Base-by-base conservation (phyloP, 176 grass and related monocot genomes). In the Bothriochloa decipiens region DNA sequence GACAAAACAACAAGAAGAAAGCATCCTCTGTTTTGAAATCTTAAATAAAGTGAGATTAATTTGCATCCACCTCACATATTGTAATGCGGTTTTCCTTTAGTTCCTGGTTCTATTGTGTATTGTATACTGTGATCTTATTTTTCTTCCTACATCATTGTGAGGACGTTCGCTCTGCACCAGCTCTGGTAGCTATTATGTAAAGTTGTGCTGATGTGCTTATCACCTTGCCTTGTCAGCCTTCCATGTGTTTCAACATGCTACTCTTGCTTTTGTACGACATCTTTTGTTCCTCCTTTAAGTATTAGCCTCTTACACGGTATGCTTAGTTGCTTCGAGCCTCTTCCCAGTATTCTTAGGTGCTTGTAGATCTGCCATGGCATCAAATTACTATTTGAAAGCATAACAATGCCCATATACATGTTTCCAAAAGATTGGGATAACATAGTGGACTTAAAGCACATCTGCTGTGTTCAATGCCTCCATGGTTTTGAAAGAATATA, bases 181-280 rank as follows among this genome's bases (percentile, higher is more conserved):
- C 8, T 46, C 67, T 62, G 33, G 69, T 81, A 66, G 68, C 13
- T 18, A 61, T 65, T 42, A 46, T n/a, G 47, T 22, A 35, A 75
- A 75, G 83, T 45, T 77, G 6, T 76, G 78, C 62, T 23, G 23
- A 46, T 8, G 12, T 53, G n/a, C 85, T 36, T 74, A 61, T 87
- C 9, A 32, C 2, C 68, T 49, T 40, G 2, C 7, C 46, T 68
- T 75, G 46, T 75, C 25, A 45, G 25, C 70, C 26, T 67, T 33
- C 36, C 3, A 7, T 75, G 75, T 67, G 11, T 65, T 69, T 33
- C 64, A 50, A 50, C 40, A 78, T 76, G 13, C 49, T 82, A 40
- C n/a, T 82, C 28, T 16, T 16, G n/a, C 52, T 47, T 33, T 55
- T 69, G 1, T 49, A 28, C 3, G 16, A 8, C 35, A 20, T 87